These are phyloP conservation scores for Nemania sp. DNA, from an alignment of 2,329 filamentous ascomycete genomes.

Conservation along the genomic window DNA sequence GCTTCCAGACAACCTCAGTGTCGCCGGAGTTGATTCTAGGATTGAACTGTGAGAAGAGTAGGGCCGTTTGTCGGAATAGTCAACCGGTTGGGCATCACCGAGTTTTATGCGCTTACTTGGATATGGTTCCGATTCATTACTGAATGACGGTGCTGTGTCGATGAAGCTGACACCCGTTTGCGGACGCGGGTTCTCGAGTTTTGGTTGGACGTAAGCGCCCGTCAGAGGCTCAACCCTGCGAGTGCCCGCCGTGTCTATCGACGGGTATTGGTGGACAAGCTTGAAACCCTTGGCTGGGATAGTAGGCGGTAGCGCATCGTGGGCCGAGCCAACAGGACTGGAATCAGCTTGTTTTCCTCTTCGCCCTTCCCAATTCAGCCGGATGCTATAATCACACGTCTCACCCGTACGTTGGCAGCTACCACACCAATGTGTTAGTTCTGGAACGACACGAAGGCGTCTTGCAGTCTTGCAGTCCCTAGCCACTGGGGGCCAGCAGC, in stretches of 20 bases:
- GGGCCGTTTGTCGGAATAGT: slow-evolving; percentile 32
- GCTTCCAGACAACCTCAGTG: slow-evolving; percentile 32
- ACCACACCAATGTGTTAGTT: slow-evolving; percentile 27
- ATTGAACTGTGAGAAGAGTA: slow-evolving; percentile 39
- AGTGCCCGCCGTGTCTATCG: slow-evolving; percentile 32
- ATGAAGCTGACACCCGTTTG: slow-evolving; percentile 26
- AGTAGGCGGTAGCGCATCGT: slow-evolving; percentile 34
- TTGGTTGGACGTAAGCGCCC: slow-evolving; percentile 27
- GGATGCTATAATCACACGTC: slow-evolving; percentile 78
- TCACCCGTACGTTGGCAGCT: slow-evolving; percentile 72
- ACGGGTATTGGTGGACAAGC: slow-evolving; percentile 42
- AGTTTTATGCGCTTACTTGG: slow-evolving; percentile 37
- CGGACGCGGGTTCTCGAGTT: slow-evolving; percentile 24
- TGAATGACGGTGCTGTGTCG: slow-evolving; percentile 25
- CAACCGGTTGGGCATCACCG: slow-evolving; percentile 29
- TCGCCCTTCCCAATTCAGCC: slow-evolving; percentile 79
- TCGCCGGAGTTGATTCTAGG: slow-evolving; percentile 34
- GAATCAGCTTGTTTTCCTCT: slow-evolving; percentile 59
- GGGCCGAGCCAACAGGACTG: slow-evolving; percentile 37
- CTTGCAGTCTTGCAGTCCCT: not conserved
- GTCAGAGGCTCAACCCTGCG: slow-evolving; percentile 40
- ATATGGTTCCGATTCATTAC: slow-evolving; percentile 31
- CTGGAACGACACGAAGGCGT: not conserved
- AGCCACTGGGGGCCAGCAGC: slow-evolving; percentile 5
- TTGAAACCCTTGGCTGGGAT: slow-evolving; percentile 41